A percentile compares a stretch with the other conserved stretches of the same genome.
Evolutionary conservation across 2,329 filamentous ascomycete genomes (phyloP).

Genomic region (Whalleya microplaca): DNA sequence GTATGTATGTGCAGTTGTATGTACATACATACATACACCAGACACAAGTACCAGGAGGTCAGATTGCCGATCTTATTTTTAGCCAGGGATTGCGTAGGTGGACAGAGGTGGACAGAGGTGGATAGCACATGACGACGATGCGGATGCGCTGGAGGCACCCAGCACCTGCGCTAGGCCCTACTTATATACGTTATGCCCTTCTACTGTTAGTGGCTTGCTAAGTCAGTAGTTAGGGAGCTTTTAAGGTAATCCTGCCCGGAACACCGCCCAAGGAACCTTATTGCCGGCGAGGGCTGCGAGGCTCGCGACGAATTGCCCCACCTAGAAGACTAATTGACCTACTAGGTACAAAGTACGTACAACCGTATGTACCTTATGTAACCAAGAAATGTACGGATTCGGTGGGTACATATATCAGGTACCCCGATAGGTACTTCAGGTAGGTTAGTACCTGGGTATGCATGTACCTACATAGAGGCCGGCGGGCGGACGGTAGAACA

Average conservation of each 20-base stretch:
- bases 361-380: too few species aligned
- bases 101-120: neutral
- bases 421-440: too few species aligned
- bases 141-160: neutral
- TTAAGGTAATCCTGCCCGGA: neutral
- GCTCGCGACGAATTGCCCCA: too few species aligned
- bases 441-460: neutral
- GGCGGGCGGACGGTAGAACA: too few species aligned
- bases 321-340: too few species aligned
- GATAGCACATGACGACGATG: neutral
- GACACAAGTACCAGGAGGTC: neutral
- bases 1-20: too few species aligned
- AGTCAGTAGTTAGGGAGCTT: neutral
- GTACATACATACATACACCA: too few species aligned
- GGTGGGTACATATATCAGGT: too few species aligned
- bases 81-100: neutral
- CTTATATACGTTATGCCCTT: neutral
- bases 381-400: too few species aligned
- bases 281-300: neutral
- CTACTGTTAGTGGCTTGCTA: too few species aligned
- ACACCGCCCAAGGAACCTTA: neutral
- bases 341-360: too few species aligned
- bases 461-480: too few species aligned
- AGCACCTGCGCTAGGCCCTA: neutral
- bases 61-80: conserved; percentile 21